Conservation (phyloP, 495 filamentous ascomycete genomes). For the Neurospora sp. region DNA sequence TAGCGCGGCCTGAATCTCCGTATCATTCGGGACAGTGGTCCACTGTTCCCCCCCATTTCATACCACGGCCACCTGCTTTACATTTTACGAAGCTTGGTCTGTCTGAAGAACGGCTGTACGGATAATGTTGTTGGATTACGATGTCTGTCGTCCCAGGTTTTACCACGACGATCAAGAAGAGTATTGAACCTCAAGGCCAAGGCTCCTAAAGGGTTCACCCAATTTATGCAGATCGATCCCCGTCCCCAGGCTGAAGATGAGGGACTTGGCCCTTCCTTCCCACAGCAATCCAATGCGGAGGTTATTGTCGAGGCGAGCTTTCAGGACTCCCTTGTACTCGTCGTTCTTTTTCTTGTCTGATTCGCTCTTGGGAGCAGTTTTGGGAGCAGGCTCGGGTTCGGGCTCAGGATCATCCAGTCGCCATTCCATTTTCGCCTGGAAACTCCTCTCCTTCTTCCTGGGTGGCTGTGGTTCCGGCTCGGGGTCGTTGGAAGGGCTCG, state of each 20-base stretch:
- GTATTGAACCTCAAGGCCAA: constrained; percentile 85
- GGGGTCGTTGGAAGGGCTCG: constrained; percentile 10
- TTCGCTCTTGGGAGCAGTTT: constrained; percentile 1
- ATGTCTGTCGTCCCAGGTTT: background rate
- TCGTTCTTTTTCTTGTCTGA: constrained; percentile 30
- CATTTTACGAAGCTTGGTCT: background rate
- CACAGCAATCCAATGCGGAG: constrained; percentile 77
- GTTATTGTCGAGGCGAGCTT: constrained; percentile 77
- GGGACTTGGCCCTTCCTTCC: constrained; percentile 88
- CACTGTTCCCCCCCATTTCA: background rate
- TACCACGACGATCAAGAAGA: constrained; percentile 56
- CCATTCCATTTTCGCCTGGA: constrained; percentile 47
- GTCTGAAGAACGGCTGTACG: background rate
- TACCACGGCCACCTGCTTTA: background rate
- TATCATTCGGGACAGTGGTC: background rate
- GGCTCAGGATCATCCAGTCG: constrained; percentile 33
- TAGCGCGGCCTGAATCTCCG: background rate
- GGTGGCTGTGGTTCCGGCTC: constrained; percentile 15
- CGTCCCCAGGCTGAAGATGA: constrained; percentile 83
- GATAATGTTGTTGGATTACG: background rate
- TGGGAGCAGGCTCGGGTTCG: constrained; percentile 3
- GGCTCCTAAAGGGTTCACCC: constrained; percentile 57
- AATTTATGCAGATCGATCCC: constrained; percentile 63
- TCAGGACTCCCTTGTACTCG: constrained; percentile 75
- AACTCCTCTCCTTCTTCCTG: constrained; percentile 35